Conservation (phyloP, 2,329 filamentous ascomycete species). For the Colletotrichum lupini region DNA sequence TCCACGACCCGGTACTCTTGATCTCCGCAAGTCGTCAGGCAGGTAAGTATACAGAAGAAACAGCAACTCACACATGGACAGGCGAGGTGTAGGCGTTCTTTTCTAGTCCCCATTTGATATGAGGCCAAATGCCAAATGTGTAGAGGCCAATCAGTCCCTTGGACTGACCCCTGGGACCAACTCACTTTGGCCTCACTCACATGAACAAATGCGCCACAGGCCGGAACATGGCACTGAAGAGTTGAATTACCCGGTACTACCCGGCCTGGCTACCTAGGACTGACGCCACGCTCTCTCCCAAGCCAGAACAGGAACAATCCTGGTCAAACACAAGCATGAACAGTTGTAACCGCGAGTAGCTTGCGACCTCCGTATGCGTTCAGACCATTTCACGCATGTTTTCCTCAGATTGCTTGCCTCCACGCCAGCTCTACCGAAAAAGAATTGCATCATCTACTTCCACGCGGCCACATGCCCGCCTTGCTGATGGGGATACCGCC, state of each 20-base stretch:
- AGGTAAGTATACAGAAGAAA: constrained; percentile 21
- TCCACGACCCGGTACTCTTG: constrained; percentile 20
- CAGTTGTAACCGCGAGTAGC: constrained; percentile 19
- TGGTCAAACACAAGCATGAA: constrained; percentile 21
- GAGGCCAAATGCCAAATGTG: neutral
- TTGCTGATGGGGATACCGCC: neutral
- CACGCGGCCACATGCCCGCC: neutral
- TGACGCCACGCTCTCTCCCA: constrained; percentile 27
- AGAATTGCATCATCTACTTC: constrained; percentile 12
- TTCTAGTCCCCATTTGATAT: neutral
- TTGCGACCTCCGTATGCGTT: constrained; percentile 14
- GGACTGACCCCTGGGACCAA: neutral
- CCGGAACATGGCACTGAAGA: constrained; percentile 2
- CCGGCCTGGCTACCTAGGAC: constrained; percentile 32
- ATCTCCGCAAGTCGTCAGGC: constrained; percentile 19
- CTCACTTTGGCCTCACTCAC: neutral
- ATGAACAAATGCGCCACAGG: neutral
- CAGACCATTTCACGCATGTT: constrained; percentile 13
- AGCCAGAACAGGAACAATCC: constrained; percentile 18
- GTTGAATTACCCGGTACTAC: constrained; percentile 32
- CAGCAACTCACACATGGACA: neutral
- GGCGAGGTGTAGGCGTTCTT: no score
- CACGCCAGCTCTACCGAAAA: constrained; percentile 9
- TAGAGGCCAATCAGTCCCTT: neutral
- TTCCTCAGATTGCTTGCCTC: constrained; percentile 5